phyloP scores from a whole-genome alignment of 805 yeast genomes.

The Martiniozyma abietophila region DNA sequence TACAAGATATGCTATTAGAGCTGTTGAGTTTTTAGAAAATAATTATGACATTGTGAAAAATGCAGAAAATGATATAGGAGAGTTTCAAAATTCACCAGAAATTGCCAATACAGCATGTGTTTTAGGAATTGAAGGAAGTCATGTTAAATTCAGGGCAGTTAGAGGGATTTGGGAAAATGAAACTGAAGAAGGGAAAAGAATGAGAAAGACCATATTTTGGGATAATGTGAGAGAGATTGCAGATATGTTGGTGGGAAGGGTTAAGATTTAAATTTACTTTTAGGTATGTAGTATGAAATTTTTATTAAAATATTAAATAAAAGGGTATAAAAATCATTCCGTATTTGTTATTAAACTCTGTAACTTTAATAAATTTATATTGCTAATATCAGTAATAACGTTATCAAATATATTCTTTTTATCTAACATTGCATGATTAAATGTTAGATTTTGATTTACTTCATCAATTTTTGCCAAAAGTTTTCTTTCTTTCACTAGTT shows the following conservation, averaged over 20 bases:
- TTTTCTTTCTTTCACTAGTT: constrained; percentile 10
- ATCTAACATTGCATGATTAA: no score
- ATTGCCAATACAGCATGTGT: constrained; percentile 60
- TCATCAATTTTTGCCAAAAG: constrained; percentile 20
- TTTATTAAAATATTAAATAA: constrained; percentile 1
- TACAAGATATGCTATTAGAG: constrained; percentile 59
- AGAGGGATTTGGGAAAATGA: constrained; percentile 77
- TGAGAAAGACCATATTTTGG: constrained; percentile 90
- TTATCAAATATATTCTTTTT: no score
- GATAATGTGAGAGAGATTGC: constrained; percentile 61
- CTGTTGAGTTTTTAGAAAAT: constrained; percentile 60
- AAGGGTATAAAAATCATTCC: no score
- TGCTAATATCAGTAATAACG: no score
- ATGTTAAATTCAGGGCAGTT: constrained; percentile 64
- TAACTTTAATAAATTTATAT: no score
- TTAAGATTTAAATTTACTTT: constrained; percentile 11
- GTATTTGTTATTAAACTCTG: no score
- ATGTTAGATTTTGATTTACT: constrained; percentile 8
- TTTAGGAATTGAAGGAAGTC: constrained; percentile 73
- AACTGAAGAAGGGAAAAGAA: constrained; percentile 69
- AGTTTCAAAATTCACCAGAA: constrained; percentile 19
- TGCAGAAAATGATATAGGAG: constrained; percentile 24
- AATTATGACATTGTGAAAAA: constrained; percentile 13
- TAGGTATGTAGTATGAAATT: neutral
- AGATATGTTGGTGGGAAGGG: constrained; percentile 77